Conservation (phyloP, 768 basidiomycete genomes). For the Agaricus bisporus region DNA sequence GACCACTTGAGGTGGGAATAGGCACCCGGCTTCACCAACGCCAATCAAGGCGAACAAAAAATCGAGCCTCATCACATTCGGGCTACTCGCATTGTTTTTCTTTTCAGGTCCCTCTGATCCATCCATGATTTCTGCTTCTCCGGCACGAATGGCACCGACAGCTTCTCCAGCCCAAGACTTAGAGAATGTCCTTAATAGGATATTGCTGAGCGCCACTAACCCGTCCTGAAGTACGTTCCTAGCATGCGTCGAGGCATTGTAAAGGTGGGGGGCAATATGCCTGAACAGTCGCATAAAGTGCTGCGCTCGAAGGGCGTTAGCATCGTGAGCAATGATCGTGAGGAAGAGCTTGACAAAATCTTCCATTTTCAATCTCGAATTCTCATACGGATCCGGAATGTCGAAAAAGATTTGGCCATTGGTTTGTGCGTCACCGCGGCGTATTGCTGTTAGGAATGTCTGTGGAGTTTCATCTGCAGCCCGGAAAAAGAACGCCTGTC, state of each 20-base stretch:
- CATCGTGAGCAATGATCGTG: constrained; percentile 75
- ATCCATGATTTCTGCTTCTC: constrained; percentile 20
- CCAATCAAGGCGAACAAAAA: constrained; percentile 50
- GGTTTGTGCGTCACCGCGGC: constrained; percentile 35
- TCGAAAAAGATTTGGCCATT: constrained; percentile 36
- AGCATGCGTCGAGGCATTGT: constrained; percentile 46
- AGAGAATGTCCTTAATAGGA: constrained; percentile 40
- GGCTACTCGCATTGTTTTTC: constrained; percentile 46
- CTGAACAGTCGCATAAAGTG: constrained; percentile 62
- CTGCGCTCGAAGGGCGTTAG: constrained; percentile 59
- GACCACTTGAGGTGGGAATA: constrained; percentile 29
- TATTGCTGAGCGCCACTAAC: constrained; percentile 56
- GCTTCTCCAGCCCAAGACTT: constrained; percentile 40
- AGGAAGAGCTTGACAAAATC: constrained; percentile 67
- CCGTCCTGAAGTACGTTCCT: constrained; percentile 59
- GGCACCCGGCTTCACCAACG: constrained; percentile 47
- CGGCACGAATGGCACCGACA: constrained; percentile 22
- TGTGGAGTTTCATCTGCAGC: constrained; percentile 74
- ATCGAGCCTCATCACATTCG: constrained; percentile 55
- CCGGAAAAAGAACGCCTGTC: constrained; percentile 61
- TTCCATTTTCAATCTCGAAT: constrained; percentile 49
- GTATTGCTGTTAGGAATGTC: constrained; percentile 53
- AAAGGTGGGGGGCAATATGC: constrained; percentile 49
- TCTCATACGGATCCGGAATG: constrained; percentile 57
- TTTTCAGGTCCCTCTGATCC: constrained; percentile 29